These are phyloP conservation scores for Phytopythium chamaehyphon DNA, from an alignment of 352 stramenopile species.

Conservation along the genomic window DNA sequence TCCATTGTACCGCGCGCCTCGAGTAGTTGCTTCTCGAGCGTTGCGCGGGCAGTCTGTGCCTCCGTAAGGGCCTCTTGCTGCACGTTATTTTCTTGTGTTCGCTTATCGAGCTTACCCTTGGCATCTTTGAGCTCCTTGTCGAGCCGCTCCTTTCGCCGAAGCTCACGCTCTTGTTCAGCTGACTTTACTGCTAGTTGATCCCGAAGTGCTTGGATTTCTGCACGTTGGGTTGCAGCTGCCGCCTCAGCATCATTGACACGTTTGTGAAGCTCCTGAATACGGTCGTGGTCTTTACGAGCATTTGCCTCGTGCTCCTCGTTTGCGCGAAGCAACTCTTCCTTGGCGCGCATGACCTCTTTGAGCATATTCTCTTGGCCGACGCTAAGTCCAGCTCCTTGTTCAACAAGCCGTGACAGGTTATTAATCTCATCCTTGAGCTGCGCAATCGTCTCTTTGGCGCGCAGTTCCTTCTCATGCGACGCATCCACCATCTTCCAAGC, in stretches of 20 bases:
- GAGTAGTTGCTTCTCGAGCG: conserved; percentile 86
- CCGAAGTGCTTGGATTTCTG: conserved; percentile 81
- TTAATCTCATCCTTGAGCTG: conserved; percentile 96
- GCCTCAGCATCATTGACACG: conserved; percentile 61
- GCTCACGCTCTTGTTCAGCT: conserved; percentile 85
- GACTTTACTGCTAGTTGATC: conserved; percentile 84
- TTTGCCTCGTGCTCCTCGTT: conserved; percentile 85
- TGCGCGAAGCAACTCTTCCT: conserved; percentile 84
- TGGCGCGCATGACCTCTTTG: conserved; percentile 88
- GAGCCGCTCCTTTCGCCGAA: conserved; percentile 85
- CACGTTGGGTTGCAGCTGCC: conserved; percentile 42
- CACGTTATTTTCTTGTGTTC: conserved; percentile 54
- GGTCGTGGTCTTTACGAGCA: conserved; percentile 75
- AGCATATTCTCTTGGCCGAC: conserved; percentile 93
- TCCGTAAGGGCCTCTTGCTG: conserved; percentile 47
- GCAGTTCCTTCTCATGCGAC: conserved; percentile 93
- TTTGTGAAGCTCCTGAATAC: conserved; percentile 77
- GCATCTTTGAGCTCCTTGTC: conserved; percentile 93
- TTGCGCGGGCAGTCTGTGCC: conserved; percentile 61
- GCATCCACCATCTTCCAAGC: conserved; percentile 94
- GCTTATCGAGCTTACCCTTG: conserved; percentile 86
- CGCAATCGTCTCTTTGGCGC: conserved; percentile 92
- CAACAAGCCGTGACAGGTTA: conserved; percentile 93
- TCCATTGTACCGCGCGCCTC: conserved; percentile 87
- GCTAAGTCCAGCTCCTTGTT: conserved; percentile 91